Base-by-base conservation (phyloP, 2,329 filamentous ascomycete genomes). In the Colletotrichum sansevieriae region DNA sequence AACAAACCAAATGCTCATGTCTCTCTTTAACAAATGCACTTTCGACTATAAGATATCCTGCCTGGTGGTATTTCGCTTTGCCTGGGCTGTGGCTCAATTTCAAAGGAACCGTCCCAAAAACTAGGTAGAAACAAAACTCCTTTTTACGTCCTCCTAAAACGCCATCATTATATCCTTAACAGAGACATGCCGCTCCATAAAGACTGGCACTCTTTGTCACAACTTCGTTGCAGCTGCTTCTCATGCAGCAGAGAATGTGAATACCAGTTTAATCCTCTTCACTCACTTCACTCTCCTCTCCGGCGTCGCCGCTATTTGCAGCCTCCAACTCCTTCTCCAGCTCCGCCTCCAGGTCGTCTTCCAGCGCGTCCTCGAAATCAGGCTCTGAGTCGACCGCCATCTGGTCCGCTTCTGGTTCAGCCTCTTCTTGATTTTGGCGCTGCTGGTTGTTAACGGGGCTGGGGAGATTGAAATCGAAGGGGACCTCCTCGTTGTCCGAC, bases 281-380 rank as follows among this genome's bases (percentile, higher is more conserved):
- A 72, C 89, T 91, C 62, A 91, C 88, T 72, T 90, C 88, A 72
- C 88, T 91, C 76, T 91, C 29, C 29, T 29, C 88, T 60, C 88
- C 87, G 41, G 82, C 85, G 29, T 84, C 82, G 33, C 83, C 81
- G 69, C 81, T 79, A 41, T 72, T 72, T 12, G 68, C 71, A 3
- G 77, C 76, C 74, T 82, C 82, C 55, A 87, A 79, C 44, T 84
- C 84, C 8, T 86, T 86, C 72, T 87, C 86, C 75, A 90, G 81
- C 72, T 89, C 87, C 22, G 84, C 85, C 62, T 86, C 87, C 46
- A 90, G 76, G 33, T 85, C 82, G 73, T 87, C 85, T 67, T 87
- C 86, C 54, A 83, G 73, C 20, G 83, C 81, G 22, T 77, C 77
- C 61, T 78, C 78, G 41, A 80, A 70, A 59, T 80, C 76, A 10